Evolutionary conservation across 148 eudicot species (phyloP).

Genomic region (Polygonum maritimum): DNA sequence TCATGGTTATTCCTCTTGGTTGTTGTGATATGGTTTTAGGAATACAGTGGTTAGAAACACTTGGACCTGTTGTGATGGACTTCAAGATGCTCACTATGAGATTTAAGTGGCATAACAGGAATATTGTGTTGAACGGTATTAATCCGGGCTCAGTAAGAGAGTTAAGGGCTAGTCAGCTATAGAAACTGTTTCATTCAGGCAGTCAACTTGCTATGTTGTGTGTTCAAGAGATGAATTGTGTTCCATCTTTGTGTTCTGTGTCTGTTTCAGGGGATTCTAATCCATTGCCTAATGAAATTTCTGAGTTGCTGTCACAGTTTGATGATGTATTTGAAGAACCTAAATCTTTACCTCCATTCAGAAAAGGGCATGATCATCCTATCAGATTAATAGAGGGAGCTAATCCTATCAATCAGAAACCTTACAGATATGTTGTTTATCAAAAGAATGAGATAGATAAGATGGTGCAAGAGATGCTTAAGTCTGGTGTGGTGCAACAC

Average conservation of each 20-base stretch:
- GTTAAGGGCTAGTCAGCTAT: neutral
- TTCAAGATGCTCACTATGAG: neutral
- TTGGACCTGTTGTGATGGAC: neutral
- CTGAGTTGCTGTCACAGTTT: no score
- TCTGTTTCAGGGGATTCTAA: neutral
- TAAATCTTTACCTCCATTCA: neutral
- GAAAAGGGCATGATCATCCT: neutral
- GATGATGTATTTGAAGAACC: neutral
- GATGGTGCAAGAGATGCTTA: neutral
- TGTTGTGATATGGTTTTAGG: slow-evolving; percentile 7
- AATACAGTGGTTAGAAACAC: neutral
- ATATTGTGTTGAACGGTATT: neutral
- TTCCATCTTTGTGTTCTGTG: no score
- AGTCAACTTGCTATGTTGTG: neutral
- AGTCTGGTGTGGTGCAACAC: neutral
- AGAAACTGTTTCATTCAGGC: rapidly evolving
- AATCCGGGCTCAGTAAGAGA: neutral
- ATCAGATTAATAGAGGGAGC: neutral
- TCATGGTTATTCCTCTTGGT: neutral
- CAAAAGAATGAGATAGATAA: neutral
- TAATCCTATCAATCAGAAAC: neutral
- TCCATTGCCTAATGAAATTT: neutral
- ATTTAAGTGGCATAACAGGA: neutral
- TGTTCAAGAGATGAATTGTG: neutral
- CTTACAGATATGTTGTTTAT: neutral